phyloP scores from a whole-genome alignment of 495 filamentous ascomycete species.

The Tuber borchii region DNA sequence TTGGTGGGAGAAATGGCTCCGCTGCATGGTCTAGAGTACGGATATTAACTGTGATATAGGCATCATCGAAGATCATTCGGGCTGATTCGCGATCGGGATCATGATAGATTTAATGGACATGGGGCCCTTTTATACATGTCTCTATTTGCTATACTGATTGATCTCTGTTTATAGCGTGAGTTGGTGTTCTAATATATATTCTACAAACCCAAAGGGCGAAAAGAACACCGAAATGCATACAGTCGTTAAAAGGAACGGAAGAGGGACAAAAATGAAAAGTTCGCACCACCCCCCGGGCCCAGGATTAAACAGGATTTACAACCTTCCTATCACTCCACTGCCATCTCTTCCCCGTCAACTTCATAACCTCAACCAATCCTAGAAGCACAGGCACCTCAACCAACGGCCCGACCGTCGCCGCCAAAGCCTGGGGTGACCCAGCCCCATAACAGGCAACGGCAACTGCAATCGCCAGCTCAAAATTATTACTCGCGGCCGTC shows the following conservation, averaged over 20 bases:
- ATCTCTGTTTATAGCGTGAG: not conserved
- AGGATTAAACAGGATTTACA: not conserved
- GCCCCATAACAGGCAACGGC: constrained; percentile 78
- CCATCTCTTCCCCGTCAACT: constrained; percentile 52
- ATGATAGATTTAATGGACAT: not conserved
- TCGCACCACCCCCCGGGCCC: not conserved
- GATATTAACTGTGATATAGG: not conserved
- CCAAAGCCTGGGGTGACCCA: constrained; percentile 74
- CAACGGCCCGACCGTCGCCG: constrained; percentile 82
- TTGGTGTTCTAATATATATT: not conserved
- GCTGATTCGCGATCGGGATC: not conserved
- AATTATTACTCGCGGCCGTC: constrained; percentile 92
- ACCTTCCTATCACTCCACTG: constrained; percentile 45
- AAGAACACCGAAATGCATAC: not conserved
- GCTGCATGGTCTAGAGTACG: not conserved
- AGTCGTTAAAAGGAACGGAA: not conserved
- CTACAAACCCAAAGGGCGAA: not conserved
- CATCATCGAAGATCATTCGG: not conserved
- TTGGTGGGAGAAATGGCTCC: not conserved
- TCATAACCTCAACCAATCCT: constrained; percentile 71
- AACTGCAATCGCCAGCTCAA: constrained; percentile 89
- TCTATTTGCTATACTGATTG: not conserved
- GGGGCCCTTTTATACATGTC: not conserved
- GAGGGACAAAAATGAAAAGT: not conserved
- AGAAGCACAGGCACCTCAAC: constrained; percentile 87